phyloP scores from a whole-genome alignment of 768 basidiomycete genomes.

The Leccinum barrowsii region DNA sequence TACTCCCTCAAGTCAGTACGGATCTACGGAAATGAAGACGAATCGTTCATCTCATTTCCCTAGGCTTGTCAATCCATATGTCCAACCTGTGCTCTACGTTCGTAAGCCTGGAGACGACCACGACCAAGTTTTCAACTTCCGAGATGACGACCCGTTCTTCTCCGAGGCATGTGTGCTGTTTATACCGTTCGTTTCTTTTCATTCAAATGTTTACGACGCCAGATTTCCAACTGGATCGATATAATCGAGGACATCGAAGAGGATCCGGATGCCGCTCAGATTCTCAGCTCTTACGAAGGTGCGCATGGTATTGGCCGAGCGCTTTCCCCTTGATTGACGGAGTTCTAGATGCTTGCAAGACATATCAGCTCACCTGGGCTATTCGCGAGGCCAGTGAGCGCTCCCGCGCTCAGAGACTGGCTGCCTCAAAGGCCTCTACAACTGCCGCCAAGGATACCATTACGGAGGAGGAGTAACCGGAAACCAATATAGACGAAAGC shows the following conservation, averaged over 20 bases:
- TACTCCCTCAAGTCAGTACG: constrained; percentile 71
- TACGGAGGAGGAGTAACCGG: constrained; percentile 24
- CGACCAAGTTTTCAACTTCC: constrained; percentile 68
- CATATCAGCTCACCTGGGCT: constrained; percentile 93
- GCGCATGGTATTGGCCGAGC: not conserved
- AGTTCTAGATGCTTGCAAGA: constrained; percentile 70
- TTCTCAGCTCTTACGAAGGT: constrained; percentile 86
- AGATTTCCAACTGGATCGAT: constrained; percentile 83
- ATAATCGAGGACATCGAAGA: constrained; percentile 87
- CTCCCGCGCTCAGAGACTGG: constrained; percentile 47
- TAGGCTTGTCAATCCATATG: constrained; percentile 90
- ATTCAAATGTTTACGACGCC: not conserved
- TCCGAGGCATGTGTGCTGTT: constrained; percentile 54
- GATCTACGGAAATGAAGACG: constrained; percentile 5
- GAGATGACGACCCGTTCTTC: constrained; percentile 90
- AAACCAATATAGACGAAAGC: not conserved
- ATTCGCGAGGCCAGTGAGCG: constrained; percentile 78
- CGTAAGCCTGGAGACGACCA: constrained; percentile 80
- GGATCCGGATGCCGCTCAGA: constrained; percentile 73
- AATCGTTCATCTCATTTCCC: constrained; percentile 8
- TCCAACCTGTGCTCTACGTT: constrained; percentile 82
- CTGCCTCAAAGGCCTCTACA: constrained; percentile 32
- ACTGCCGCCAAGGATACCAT: constrained; percentile 25
- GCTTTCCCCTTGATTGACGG: not conserved
- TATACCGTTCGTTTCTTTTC: not conserved